Conservation (phyloP, 768 basidiomycete genomes). For the button mushroom (Agaricus bisporus) region DNA sequence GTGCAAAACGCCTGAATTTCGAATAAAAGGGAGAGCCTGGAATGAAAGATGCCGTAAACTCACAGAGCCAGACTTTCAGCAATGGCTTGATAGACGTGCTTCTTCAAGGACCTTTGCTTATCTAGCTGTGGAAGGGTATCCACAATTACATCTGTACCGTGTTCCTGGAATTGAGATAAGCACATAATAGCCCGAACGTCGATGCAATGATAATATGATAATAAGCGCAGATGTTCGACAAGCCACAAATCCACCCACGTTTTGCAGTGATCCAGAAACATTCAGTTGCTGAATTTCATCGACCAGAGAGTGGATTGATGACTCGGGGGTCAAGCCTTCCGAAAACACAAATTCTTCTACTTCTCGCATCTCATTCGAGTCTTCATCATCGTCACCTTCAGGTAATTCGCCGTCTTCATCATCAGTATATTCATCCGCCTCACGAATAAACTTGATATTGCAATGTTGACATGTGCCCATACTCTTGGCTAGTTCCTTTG, state of each 20-base stretch:
- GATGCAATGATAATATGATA: too few relatives aligned
- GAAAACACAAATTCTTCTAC: neutral
- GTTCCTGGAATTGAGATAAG: too few relatives aligned
- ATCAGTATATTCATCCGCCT: neutral
- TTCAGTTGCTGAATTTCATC: too few relatives aligned
- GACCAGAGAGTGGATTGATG: too few relatives aligned
- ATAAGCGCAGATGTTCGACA: too few relatives aligned
- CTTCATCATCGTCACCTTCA: neutral
- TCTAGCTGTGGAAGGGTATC: neutral
- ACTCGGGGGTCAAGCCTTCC: too few relatives aligned
- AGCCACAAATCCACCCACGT: too few relatives aligned
- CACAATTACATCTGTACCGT: too few relatives aligned
- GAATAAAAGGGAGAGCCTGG: too few relatives aligned
- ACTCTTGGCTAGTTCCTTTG: neutral
- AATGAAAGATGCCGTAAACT: neutral
- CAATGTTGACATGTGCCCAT: neutral
- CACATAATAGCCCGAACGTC: too few relatives aligned
- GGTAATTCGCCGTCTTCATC: neutral
- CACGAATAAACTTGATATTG: neutral
- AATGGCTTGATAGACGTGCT: neutral
- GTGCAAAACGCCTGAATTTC: too few relatives aligned
- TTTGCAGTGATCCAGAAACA: too few relatives aligned
- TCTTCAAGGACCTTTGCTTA: neutral
- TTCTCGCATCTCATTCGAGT: neutral
- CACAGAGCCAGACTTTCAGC: neutral